A percentile compares a stretch with the other conserved stretches of the same genome.
Conservation (phyloP, 2,329 filamentous ascomycete species). For the Neonectria magnoliae region DNA sequence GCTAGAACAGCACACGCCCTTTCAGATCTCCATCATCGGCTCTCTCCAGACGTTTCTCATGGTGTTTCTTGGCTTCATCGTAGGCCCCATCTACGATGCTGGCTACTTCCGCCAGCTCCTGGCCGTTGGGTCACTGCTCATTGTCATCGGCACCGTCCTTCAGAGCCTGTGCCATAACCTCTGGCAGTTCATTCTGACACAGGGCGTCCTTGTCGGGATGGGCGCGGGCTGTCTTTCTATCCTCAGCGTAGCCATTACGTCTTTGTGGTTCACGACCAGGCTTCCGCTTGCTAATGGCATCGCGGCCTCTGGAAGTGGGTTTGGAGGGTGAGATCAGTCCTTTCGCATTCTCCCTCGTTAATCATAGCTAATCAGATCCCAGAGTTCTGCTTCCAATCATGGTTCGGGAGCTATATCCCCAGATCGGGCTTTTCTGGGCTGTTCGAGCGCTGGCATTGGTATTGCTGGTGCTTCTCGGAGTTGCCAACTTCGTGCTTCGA, state of each 20-base stretch:
- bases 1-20: constrained; percentile 14
- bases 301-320: constrained; percentile 75
- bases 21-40: constrained; percentile 37
- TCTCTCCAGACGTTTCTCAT: constrained; percentile 37
- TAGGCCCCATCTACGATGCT: constrained; percentile 34
- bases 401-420: constrained; percentile 23
- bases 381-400: constrained; percentile 37
- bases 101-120: constrained; percentile 35
- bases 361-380: fast-evolving
- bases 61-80: constrained; percentile 37
- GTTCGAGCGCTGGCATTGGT: constrained; percentile 27
- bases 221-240: constrained; percentile 82
- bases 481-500: constrained; percentile 27
- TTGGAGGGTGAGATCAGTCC: constrained; percentile 61
- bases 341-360: fast-evolving
- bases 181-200: constrained; percentile 83
- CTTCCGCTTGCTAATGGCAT: constrained; percentile 82
- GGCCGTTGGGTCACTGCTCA: constrained; percentile 23
- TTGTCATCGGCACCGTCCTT: constrained; percentile 31
- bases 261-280: constrained; percentile 78
- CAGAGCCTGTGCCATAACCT: constrained; percentile 55
- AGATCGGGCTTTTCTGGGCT: constrained; percentile 24
- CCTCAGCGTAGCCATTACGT: constrained; percentile 76
- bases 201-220: constrained; percentile 76
- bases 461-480: constrained; percentile 1